Conservation (phyloP, 2,329 filamentous ascomycete genomes). For the Teratosphaeria zuluensis region DNA sequence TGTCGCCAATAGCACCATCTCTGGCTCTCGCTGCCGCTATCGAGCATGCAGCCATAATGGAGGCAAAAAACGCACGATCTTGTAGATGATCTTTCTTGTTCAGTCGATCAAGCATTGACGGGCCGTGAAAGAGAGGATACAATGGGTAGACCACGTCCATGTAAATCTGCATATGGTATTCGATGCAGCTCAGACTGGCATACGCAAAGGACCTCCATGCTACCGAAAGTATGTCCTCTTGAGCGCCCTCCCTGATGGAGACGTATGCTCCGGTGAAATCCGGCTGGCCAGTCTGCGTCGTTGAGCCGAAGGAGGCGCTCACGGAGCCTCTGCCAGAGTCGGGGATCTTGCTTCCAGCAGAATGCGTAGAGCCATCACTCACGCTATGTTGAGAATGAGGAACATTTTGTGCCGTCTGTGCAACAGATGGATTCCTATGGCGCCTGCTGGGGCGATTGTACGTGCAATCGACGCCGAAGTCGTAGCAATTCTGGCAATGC, state of each 20-base stretch:
- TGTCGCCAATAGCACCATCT: slow-evolving; percentile 39
- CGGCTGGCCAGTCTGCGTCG: not conserved
- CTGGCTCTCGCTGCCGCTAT: slow-evolving; percentile 40
- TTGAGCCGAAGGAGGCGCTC: not conserved
- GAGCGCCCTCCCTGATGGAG: slow-evolving; percentile 14
- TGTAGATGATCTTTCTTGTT: slow-evolving; percentile 34
- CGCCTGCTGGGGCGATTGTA: slow-evolving; percentile 37
- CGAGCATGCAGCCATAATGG: slow-evolving; percentile 44
- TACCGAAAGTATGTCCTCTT: slow-evolving; percentile 17
- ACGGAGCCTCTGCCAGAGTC: not conserved
- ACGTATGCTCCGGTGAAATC: slow-evolving; percentile 14
- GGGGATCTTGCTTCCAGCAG: not conserved
- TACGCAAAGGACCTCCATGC: slow-evolving; percentile 35
- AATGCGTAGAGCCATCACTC: not conserved
- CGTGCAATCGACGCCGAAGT: slow-evolving; percentile 42
- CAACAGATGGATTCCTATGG: slow-evolving; percentile 13
- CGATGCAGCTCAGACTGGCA: slow-evolving; percentile 30
- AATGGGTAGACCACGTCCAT: slow-evolving; percentile 47
- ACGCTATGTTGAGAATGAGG: slow-evolving; percentile 13
- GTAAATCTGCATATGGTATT: slow-evolving; percentile 37
- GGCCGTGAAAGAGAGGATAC: slow-evolving; percentile 43
- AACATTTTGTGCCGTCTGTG: slow-evolving; percentile 12
- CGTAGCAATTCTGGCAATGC: slow-evolving; percentile 41
- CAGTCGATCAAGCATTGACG: slow-evolving; percentile 34
- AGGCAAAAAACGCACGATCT: slow-evolving; percentile 38